These are phyloP conservation scores for Phlyctochytrium planicorne DNA, from an alignment of 192 early-diverging fungal genomes.

Conservation along the genomic window DNA sequence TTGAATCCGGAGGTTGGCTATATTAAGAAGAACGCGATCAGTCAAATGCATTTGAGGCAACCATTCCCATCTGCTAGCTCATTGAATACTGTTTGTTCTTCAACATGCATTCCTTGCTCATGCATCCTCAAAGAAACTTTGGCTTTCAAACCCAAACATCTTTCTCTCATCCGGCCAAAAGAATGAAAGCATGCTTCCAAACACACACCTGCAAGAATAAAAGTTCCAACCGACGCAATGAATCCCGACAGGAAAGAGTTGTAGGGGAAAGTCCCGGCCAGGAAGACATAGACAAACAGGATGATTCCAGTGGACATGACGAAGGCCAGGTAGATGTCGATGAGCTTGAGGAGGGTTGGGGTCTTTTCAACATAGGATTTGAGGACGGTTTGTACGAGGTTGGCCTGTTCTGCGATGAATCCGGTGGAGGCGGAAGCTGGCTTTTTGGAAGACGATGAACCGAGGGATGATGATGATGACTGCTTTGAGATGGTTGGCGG, in stretches of 20 bases:
- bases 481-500: neutral
- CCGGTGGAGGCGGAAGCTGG: neutral
- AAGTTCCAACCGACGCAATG: constrained; percentile 84
- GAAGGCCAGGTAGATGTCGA: constrained; percentile 92
- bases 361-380: constrained; percentile 63
- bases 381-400: constrained; percentile 33
- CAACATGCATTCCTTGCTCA: constrained; percentile 8
- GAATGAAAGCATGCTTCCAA: neutral
- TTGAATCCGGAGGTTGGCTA: constrained; percentile 92
- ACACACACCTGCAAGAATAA: constrained; percentile 77
- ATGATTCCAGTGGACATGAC: constrained; percentile 85
- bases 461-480: no score
- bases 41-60: neutral
- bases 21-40: neutral
- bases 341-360: constrained; percentile 77
- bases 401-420: constrained; percentile 15
- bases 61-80: no score
- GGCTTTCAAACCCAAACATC: neutral
- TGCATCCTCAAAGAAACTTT: neutral
- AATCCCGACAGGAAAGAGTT: constrained; percentile 97
- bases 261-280: constrained; percentile 94
- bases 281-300: constrained; percentile 84
- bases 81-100: no score
- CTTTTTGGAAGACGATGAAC: no score
- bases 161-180: neutral